These are phyloP conservation scores for Leccinum disarticulatum DNA, from an alignment of 768 basidiomycete genomes.

Conservation along the genomic window DNA sequence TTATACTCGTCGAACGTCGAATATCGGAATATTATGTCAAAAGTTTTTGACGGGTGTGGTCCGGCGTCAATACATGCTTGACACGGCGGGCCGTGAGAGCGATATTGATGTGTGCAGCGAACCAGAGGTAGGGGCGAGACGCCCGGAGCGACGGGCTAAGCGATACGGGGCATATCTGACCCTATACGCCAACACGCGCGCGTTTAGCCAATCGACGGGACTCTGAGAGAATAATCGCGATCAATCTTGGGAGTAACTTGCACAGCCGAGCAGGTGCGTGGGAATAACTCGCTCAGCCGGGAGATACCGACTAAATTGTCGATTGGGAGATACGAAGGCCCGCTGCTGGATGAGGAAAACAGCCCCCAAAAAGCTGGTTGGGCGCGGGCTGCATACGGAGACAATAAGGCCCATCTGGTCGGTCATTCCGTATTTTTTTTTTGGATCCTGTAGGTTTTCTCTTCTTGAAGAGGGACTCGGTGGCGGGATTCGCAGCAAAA, in stretches of 20 bases:
- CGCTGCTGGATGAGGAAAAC: conserved; percentile 11
- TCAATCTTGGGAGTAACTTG: conserved; percentile 21
- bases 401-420: conserved; percentile 16
- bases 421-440: conserved; percentile 10
- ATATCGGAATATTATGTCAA: conserved; percentile 4
- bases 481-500: not conserved
- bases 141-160: not conserved
- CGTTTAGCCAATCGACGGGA: conserved; percentile 14
- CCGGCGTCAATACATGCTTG: not conserved
- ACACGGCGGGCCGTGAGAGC: conserved; percentile 6
- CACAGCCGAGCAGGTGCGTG: conserved; percentile 30
- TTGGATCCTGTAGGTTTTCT: not conserved
- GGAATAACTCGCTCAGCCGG: conserved; percentile 19
- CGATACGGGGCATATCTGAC: conserved; percentile 7
- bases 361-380: conserved; percentile 5
- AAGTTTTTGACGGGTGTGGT: not conserved
- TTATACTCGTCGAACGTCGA: conserved; percentile 9
- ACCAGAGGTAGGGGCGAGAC: not conserved
- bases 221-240: conserved; percentile 12
- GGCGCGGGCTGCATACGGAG: conserved; percentile 13
- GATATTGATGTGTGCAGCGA: not conserved
- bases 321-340: conserved; percentile 23
- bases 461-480: not conserved
- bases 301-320: conserved; percentile 30
- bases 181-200: not conserved